Base-by-base conservation (phyloP, 2,329 filamentous ascomycete genomes). In the Tolypocladium capitatum region DNA sequence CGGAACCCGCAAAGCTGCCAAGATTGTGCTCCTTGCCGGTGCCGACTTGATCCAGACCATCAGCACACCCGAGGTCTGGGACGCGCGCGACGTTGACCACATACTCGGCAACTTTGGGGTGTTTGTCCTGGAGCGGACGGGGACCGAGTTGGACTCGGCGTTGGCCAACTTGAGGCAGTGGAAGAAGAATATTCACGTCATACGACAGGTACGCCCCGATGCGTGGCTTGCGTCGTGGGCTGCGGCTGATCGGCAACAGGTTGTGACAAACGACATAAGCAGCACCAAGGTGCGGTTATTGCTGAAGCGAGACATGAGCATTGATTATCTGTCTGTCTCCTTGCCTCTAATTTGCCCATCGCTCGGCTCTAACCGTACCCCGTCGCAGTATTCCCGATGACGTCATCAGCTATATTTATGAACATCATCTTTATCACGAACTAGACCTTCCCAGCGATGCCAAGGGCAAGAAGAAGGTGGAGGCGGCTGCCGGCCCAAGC, bases 131-230 rank as follows among this genome's bases (percentile, higher is more conserved):
- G 86, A 96, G 72, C 80, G 91, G 51, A 83, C 81, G 36, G 90
- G 89, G 40, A 94, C 88, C 21, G 87, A 94, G 59, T 84, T 94
- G 45, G 86, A 94, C 52, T 86, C 94, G 60, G 89, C 90, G 2
- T 73, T 95, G 42, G 81, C 84, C n/a, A 83, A 80, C 41, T 71
- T 95, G 43, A 83, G 88, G 61, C 78, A 81, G 51, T 96, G 84
- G 78, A 83, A 87, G 58, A 80, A 89, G 57, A 92, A 94, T 56
- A 81, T 95, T 51, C 83, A 87, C 60, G 84, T 94, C 47, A 91
- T 95, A 53, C 84, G 86, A 48, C 63, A 66, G 57, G 63, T 62
- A 52, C 46, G 50, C 51, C 27, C 24, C 27, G 8, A 27, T 16
- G 14, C 33, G 33, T 16, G 16, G 14, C 11, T 10, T 9, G 28